Evolutionary conservation across 495 filamentous ascomycete genomes (phyloP).

Genomic region (Aspergillus cristatus): DNA sequence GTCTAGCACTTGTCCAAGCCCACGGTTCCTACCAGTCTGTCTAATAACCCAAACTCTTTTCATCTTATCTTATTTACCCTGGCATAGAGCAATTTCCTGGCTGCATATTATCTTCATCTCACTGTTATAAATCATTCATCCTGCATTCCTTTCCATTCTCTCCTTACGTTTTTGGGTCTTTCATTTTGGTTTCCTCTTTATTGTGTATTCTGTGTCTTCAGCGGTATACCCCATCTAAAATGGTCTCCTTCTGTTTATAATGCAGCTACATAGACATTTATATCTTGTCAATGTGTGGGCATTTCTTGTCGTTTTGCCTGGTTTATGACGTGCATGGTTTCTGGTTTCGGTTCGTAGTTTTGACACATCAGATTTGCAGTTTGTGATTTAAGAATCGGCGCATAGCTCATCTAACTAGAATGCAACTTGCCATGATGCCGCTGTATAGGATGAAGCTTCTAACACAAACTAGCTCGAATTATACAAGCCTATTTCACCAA

Average conservation of each 20-base stretch:
- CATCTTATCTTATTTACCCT: conserved; percentile 1
- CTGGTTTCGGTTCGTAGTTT: no score
- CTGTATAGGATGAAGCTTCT: no score
- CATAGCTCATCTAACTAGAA: no score
- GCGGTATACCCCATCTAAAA: conserved; percentile 21
- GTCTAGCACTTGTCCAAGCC: conserved; percentile 2
- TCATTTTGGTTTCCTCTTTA: conserved; percentile 1
- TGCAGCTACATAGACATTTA: not conserved
- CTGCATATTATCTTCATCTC: no score
- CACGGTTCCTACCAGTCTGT: not conserved
- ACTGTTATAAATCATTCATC: no score
- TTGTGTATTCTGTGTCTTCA: conserved; percentile 12
- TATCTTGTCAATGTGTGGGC: not conserved
- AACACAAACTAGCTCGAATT: no score
- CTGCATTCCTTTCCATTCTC: not conserved
- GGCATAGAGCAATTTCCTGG: conserved; percentile 5
- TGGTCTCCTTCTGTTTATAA: conserved; percentile 12
- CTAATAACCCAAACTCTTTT: conserved; percentile 9
- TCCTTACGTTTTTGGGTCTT: not conserved
- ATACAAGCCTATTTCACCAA: no score
- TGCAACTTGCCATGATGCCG: no score
- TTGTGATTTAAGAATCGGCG: no score
- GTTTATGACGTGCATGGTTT: no score
- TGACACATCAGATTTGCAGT: no score
- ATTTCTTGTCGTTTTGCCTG: no score